Conservation (phyloP, 2,329 filamentous ascomycete genomes). For the Amylocarpus encephaloides region DNA sequence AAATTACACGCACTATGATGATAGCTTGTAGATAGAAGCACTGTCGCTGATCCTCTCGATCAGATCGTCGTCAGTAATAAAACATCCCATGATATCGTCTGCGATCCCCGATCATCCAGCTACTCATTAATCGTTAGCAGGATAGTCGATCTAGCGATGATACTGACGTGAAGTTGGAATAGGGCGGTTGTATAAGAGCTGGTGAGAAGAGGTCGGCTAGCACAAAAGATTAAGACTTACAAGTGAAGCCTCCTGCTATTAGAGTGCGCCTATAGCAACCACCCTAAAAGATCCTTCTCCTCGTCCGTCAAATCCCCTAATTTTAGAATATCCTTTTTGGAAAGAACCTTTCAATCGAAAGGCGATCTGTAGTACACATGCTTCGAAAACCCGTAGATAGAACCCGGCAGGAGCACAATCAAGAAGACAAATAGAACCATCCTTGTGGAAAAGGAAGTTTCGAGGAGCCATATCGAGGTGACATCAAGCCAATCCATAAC, state of each 20-base stretch:
- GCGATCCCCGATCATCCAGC: no score
- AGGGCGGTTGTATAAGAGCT: no score
- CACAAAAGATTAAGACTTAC: constrained; percentile 9
- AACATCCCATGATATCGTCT: no score
- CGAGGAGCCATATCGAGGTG: constrained; percentile 10
- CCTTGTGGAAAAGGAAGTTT: constrained; percentile 8
- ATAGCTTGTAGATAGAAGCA: no score
- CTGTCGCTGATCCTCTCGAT: no score
- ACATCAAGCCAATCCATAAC: constrained; percentile 5
- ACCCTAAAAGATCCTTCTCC: constrained; percentile 12
- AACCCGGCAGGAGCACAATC: constrained; percentile 6
- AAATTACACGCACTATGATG: no score
- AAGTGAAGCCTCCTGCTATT: constrained; percentile 11
- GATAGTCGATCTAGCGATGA: no score
- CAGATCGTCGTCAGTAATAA: no score
- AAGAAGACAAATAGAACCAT: constrained; percentile 11
- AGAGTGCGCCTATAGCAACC: constrained; percentile 11
- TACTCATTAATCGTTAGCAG: no score
- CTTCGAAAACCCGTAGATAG: constrained; percentile 8
- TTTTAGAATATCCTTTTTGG: constrained; percentile 8
- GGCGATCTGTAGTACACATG: constrained; percentile 10
- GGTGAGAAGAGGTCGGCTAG: constrained; percentile 1
- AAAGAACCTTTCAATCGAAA: constrained; percentile 8
- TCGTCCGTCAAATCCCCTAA: constrained; percentile 8
- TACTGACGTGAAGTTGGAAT: no score